Base-by-base conservation (phyloP, 345 rosid genomes). In the Sonneratia caseolaris region DNA sequence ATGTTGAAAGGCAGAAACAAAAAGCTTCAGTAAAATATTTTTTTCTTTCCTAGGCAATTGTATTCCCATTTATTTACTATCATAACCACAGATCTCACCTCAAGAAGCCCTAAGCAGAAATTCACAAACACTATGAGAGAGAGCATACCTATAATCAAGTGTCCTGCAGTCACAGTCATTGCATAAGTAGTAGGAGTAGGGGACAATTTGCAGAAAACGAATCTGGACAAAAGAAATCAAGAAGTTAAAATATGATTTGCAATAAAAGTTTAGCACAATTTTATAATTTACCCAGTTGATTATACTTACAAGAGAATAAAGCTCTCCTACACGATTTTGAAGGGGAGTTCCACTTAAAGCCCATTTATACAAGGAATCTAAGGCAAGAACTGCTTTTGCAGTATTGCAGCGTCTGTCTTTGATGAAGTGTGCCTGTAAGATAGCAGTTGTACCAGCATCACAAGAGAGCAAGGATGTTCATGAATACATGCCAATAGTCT, bases 311-410 rank as follows among this genome's bases (percentile, higher is more conserved):
- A 95, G 78, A 71, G 99, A 92, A 85, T 95, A 95, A 72, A 95
- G 93, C 78, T 95, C 99, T 71, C 97, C 99, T 68, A 95, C 97
- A 64, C 97, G 99, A 71, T 95, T 95, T 81, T 95, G 99, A 69
- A 95, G 91, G 74, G 99, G 99, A 71, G 99, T 95, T 71, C 99
- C 99, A 69, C 99, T 95, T 76, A 95, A 68, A 77, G 97, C 97
- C 99, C 99, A 95, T 81, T 85, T 92, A 76, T 80, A 91, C 11
- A 85, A 83, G 77, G 97, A 89, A 45, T 87, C 86, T 77, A 95
- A 85, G 45, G 97, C 85, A 73, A 95, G 89, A 82, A 95, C 84
- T 14, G 97, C 97, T 84, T 76, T 95, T 49, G 97, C 97, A 70
- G 99, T 95, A 81, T 88, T 94, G 77, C 90, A 80, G 24, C 93